Percentiles rank a stretch among this genome's conserved stretches.
These are phyloP conservation scores for Daedalea quercina DNA, from an alignment of 768 basidiomycete species.

Conservation along the genomic window DNA sequence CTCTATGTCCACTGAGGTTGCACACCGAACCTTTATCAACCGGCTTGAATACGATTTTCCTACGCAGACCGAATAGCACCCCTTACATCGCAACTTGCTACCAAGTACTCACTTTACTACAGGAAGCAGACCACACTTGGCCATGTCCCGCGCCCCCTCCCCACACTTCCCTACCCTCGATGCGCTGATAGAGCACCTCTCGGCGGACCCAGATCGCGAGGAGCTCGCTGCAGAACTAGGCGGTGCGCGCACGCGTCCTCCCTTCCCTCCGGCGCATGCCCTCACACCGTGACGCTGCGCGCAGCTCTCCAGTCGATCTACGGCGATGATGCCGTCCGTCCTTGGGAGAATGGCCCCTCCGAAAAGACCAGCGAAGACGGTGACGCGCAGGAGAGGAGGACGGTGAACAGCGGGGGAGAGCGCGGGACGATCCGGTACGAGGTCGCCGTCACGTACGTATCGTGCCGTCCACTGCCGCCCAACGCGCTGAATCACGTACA, in stretches of 20 bases:
- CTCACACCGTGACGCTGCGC: conserved; percentile 4
- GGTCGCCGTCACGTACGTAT: conserved; percentile 53
- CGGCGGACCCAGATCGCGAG: conserved; percentile 31
- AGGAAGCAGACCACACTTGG: neutral
- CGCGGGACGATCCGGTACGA: conserved; percentile 54
- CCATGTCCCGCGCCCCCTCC: neutral
- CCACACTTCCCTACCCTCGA: conserved; percentile 1
- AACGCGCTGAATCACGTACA: neutral
- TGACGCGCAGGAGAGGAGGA: neutral
- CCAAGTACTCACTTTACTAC: too few relatives aligned
- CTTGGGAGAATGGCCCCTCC: conserved; percentile 33
- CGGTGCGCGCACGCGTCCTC: conserved; percentile 26
- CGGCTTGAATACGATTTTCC: too few relatives aligned
- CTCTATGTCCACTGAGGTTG: too few relatives aligned
- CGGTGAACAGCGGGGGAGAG: neutral
- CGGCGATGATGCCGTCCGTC: conserved; percentile 56
- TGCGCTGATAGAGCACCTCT: conserved; percentile 13
- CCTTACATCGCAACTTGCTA: too few relatives aligned
- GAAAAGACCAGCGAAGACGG: conserved; percentile 3
- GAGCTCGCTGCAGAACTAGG: conserved; percentile 41
- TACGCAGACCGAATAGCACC: too few relatives aligned
- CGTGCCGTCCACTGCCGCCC: too few relatives aligned
- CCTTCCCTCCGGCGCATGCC: conserved; percentile 8
- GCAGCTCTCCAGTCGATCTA: conserved; percentile 81
- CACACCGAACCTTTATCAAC: too few relatives aligned